Conservation (phyloP, 495 filamentous ascomycete species). For the Entonaema liquescens region DNA sequence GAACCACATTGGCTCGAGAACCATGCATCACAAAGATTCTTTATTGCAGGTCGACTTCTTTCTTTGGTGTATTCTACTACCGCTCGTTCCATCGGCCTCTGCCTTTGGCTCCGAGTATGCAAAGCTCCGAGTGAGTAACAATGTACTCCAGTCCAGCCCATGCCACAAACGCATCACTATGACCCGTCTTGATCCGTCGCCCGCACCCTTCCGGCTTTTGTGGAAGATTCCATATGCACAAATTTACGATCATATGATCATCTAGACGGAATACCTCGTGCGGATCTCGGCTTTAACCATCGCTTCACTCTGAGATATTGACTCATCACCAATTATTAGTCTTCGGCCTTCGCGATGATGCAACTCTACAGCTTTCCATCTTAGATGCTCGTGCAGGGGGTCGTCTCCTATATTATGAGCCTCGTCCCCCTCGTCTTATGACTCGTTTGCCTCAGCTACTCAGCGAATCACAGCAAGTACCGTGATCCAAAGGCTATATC, state of each 20-base stretch:
- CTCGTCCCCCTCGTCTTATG: conserved; percentile 22
- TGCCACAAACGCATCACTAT: conserved; percentile 41
- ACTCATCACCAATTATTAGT: conserved; percentile 35
- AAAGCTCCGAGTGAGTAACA: conserved; percentile 33
- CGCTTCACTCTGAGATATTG: conserved; percentile 21
- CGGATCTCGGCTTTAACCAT: conserved; percentile 37
- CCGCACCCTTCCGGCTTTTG: conserved; percentile 29
- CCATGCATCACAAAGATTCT: conserved; percentile 28
- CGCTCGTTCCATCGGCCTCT: conserved; percentile 34
- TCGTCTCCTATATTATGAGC: conserved; percentile 35
- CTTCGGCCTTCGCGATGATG: conserved; percentile 31
- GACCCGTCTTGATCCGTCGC: conserved; percentile 34
- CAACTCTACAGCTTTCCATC: conserved; percentile 30
- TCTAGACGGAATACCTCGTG: conserved; percentile 28
- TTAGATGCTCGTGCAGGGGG: conserved; percentile 22
- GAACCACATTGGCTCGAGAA: conserved; percentile 30
- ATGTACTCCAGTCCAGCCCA: conserved; percentile 29
- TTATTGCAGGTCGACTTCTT: conserved; percentile 17
- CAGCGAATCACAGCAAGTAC: conserved; percentile 34
- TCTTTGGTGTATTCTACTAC: conserved; percentile 25
- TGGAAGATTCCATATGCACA: conserved; percentile 34
- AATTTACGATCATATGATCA: conserved; percentile 37
- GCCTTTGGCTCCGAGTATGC: conserved; percentile 21
- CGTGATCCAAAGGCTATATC: conserved; percentile 35
- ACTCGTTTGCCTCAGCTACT: conserved; percentile 26